phyloP scores from a whole-genome alignment of 768 basidiomycete genomes.

The Harrya chromipes region DNA sequence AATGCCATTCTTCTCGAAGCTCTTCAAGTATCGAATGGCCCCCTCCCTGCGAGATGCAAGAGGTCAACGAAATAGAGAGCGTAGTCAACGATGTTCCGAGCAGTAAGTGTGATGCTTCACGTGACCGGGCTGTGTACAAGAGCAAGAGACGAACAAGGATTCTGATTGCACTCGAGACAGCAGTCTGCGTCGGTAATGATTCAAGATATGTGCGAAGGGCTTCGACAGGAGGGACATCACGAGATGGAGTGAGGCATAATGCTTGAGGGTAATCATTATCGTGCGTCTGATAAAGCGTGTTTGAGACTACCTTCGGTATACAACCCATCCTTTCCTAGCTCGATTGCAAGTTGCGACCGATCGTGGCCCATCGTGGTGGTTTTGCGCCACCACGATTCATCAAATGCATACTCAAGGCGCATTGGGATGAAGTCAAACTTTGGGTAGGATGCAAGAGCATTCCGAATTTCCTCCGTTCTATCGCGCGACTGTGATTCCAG shows the following conservation, averaged over 20 bases:
- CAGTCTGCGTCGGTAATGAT: constrained; percentile 73
- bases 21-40: constrained; percentile 71
- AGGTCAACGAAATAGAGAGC: constrained; percentile 69
- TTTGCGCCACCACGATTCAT: constrained; percentile 59
- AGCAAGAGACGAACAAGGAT: constrained; percentile 66
- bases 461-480: constrained; percentile 49
- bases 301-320: constrained; percentile 26
- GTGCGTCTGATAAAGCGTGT: not conserved
- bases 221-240: constrained; percentile 19
- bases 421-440: constrained; percentile 59
- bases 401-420: constrained; percentile 74
- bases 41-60: constrained; percentile 71
- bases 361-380: constrained; percentile 35
- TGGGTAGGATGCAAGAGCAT: constrained; percentile 45
- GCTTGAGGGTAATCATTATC: constrained; percentile 16
- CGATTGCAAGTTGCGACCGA: constrained; percentile 37
- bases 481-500: constrained; percentile 46
- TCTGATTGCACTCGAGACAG: constrained; percentile 55
- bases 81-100: constrained; percentile 80
- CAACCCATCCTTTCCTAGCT: constrained; percentile 53
- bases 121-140: constrained; percentile 58
- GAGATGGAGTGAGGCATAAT: constrained; percentile 17
- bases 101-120: constrained; percentile 68
- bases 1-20: constrained; percentile 66
- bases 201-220: constrained; percentile 51